Evolutionary conservation across 352 stramenopile genomes (phyloP).

Genomic region (Aphanomyces euteiches): DNA sequence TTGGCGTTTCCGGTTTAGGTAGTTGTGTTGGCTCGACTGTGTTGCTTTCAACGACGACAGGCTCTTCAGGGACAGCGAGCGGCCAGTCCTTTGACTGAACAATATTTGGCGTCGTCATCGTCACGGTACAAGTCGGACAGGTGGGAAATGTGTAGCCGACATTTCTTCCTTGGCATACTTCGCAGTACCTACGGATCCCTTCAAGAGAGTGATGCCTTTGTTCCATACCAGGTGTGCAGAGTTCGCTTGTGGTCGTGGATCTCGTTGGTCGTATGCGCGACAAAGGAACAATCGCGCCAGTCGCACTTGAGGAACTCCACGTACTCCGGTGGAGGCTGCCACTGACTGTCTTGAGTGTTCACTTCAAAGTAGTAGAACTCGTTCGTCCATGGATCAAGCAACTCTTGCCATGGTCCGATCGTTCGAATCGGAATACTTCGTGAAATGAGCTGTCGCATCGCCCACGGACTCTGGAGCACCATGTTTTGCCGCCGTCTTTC

Average conservation of each 20-base stretch:
- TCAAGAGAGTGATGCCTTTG: not conserved
- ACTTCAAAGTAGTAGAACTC: conserved; percentile 86
- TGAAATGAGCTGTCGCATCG: conserved; percentile 62
- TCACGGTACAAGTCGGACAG: conserved; percentile 52
- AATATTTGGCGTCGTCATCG: conserved; percentile 9
- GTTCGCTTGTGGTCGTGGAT: conserved; percentile 72
- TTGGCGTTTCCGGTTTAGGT: not conserved
- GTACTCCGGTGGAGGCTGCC: conserved; percentile 61
- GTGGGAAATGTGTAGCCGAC: conserved; percentile 52
- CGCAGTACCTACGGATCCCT: conserved; percentile 35
- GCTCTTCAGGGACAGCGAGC: not conserved
- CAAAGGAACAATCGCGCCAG: conserved; percentile 56
- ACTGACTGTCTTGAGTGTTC: conserved; percentile 75
- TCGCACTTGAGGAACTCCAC: conserved; percentile 57
- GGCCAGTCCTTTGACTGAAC: conserved; percentile 1
- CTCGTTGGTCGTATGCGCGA: conserved; percentile 58
- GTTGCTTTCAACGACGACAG: not conserved
- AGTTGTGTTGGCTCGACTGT: not conserved
- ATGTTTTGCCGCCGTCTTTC: conserved; percentile 44
- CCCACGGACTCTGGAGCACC: conserved; percentile 62
- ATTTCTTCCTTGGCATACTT: conserved; percentile 69
- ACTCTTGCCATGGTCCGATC: conserved; percentile 70
- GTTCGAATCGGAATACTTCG: conserved; percentile 59
- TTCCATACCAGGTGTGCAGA: conserved; percentile 55
- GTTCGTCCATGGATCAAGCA: conserved; percentile 73